Conservation (phyloP, 2,329 filamentous ascomycete species). For the Albifimbria verrucaria region DNA sequence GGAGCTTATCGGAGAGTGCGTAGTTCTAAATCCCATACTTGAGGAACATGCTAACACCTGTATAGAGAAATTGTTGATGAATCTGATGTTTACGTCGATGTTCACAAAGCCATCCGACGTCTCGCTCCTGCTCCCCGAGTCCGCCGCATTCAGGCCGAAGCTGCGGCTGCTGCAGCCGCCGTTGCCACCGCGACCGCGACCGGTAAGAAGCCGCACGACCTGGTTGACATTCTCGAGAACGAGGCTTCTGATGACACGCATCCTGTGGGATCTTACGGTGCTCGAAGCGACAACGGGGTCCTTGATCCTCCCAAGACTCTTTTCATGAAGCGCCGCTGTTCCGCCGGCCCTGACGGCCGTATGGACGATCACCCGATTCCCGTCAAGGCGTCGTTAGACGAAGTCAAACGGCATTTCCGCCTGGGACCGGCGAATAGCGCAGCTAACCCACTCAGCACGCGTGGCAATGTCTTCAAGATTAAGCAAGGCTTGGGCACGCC, state of each 20-base stretch:
- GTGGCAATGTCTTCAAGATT: constrained; percentile 63
- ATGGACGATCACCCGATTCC: constrained; percentile 44
- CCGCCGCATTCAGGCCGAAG: constrained; percentile 44
- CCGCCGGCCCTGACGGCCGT: constrained; percentile 51
- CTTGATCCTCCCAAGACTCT: constrained; percentile 50
- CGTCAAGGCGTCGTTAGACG: constrained; percentile 58
- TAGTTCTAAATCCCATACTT: constrained; percentile 18
- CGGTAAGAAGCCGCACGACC: constrained; percentile 24
- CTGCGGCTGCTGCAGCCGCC: constrained; percentile 26
- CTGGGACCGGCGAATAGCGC: constrained; percentile 67
- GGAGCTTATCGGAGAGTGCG: constrained; percentile 94
- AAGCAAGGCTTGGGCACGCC: constrained; percentile 41
- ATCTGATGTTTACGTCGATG: constrained; percentile 96
- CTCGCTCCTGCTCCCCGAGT: constrained; percentile 80
- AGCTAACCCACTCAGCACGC: constrained; percentile 56
- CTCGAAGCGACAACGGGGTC: constrained; percentile 33
- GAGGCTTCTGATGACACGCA: constrained; percentile 14
- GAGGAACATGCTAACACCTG: constrained; percentile 14
- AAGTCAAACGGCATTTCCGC: constrained; percentile 62
- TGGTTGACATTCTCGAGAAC: constrained; percentile 38
- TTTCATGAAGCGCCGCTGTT: constrained; percentile 57
- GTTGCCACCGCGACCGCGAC: constrained; percentile 6
- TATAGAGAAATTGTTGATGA: constrained; percentile 94
- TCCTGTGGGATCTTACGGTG: constrained; percentile 30
- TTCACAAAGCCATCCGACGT: constrained; percentile 94